Percentiles rank a stretch among this genome's conserved stretches.
Conservation (phyloP, 2,329 filamentous ascomycete genomes). For the Anisogramma anomala region DNA sequence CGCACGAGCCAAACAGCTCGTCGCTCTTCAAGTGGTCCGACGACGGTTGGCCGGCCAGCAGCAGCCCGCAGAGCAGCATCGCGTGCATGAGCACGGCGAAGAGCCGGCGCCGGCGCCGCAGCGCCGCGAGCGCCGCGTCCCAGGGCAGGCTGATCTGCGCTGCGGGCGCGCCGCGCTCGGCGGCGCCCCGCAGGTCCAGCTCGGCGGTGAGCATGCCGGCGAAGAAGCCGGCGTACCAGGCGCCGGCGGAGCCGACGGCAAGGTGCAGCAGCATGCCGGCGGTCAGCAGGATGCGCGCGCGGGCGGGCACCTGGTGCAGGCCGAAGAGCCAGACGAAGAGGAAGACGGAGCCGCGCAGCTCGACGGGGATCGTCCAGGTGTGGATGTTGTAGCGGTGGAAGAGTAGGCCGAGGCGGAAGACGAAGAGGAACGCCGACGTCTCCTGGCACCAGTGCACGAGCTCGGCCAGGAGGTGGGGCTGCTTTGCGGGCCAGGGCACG, state of each 20-base stretch:
- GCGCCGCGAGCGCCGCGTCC: background rate
- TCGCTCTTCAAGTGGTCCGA: background rate
- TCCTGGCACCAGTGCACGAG: conserved; percentile 3
- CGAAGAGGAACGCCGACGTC: conserved; percentile 6
- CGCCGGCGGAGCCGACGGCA: background rate
- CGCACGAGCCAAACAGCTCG: conserved; percentile 4
- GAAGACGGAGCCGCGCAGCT: conserved; percentile 10
- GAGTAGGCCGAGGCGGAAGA: conserved; percentile 8
- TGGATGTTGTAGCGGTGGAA: conserved; percentile 11
- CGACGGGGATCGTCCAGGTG: conserved; percentile 13
- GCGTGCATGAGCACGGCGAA: background rate
- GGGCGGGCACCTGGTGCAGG: background rate
- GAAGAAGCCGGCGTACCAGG: conserved; percentile 8
- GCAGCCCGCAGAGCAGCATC: conserved; percentile 3
- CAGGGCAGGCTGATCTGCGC: conserved; percentile 8
- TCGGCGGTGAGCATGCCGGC: conserved; percentile 9
- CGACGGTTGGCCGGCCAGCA: conserved; percentile 9
- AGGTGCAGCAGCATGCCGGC: conserved; percentile 4
- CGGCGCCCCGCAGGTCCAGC: background rate
- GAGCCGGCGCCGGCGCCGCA: background rate
- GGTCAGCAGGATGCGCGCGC: conserved; percentile 5
- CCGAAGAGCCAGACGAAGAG: conserved; percentile 11
- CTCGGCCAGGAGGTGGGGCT: conserved; percentile 4
- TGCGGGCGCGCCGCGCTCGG: background rate
- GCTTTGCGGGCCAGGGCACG: background rate